Evolutionary conservation across 2,329 filamentous ascomycete genomes (phyloP).

Genomic region (Phialemonium atrogriseum): DNA sequence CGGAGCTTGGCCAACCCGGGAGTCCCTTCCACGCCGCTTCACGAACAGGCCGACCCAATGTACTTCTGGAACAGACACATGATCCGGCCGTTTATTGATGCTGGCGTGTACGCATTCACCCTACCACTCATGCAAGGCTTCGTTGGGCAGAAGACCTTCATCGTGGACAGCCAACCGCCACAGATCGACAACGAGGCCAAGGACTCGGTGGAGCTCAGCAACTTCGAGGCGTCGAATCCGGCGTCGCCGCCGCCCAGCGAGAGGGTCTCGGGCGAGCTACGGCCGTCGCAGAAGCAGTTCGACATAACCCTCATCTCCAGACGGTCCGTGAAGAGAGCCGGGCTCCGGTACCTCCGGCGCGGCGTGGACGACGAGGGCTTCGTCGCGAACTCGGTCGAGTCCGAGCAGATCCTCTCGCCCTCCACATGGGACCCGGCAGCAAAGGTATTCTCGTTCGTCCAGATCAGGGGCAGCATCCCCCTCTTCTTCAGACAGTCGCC

Average conservation of each 20-base stretch:
- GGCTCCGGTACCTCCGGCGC: conserved; percentile 79
- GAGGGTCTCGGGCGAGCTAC: conserved; percentile 19
- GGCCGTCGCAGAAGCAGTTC: conserved; percentile 49
- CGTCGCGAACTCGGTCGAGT: conserved; percentile 86
- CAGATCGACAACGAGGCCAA: conserved; percentile 39
- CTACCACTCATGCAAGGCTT: conserved; percentile 91
- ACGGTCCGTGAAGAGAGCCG: conserved; percentile 76
- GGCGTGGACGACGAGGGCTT: conserved; percentile 86
- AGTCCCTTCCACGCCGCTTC: conserved; percentile 46
- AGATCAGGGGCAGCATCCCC: conserved; percentile 85
- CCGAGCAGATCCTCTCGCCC: conserved; percentile 82
- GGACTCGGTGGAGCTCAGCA: conserved; percentile 33
- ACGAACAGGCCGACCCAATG: conserved; percentile 63
- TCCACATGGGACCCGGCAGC: conserved; percentile 49
- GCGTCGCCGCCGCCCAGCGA: conserved; percentile 15
- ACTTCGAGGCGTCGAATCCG: conserved; percentile 13
- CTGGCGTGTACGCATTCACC: conserved; percentile 61
- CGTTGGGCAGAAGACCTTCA: conserved; percentile 76
- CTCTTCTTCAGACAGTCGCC: conserved; percentile 93
- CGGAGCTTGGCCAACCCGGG: conserved; percentile 41
- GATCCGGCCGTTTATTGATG: conserved; percentile 62
- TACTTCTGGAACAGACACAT: conserved; percentile 92
- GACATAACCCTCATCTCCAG: conserved; percentile 89
- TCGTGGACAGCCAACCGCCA: conserved; percentile 55
- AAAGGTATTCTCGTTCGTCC: conserved; percentile 74